phyloP scores from a whole-genome alignment of 1,139 yeast species.

The Diutina ranongensis region DNA sequence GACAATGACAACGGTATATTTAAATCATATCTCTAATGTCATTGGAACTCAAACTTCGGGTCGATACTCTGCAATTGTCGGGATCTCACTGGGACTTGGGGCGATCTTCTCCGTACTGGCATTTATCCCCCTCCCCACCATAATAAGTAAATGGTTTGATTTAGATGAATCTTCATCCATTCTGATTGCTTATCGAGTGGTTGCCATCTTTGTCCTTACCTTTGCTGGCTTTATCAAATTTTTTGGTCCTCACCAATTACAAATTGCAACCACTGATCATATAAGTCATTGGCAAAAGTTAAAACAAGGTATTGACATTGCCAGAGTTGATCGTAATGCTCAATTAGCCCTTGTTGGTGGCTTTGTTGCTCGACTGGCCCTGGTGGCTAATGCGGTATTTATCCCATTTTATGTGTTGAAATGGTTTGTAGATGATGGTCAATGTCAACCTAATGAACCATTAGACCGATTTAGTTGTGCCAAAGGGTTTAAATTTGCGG shows the following conservation, averaged over 20 bases:
- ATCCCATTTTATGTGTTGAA: constrained; percentile 54
- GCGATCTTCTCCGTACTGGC: constrained; percentile 47
- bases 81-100: constrained; percentile 55
- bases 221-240: constrained; percentile 16
- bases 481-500: constrained; percentile 55
- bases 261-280: constrained; percentile 32
- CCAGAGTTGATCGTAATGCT: constrained; percentile 21
- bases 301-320: constrained; percentile 31
- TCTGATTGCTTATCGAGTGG: constrained; percentile 34
- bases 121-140: constrained; percentile 38
- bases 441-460: constrained; percentile 28
- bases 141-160: constrained; percentile 16
- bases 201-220: constrained; percentile 31
- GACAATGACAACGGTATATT: constrained; percentile 38
- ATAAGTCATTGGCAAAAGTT: constrained; percentile 15
- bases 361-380: constrained; percentile 52
- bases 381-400: constrained; percentile 50
- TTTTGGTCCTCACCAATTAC: constrained; percentile 17
- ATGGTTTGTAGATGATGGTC: constrained; percentile 38
- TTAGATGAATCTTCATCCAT: constrained; percentile 25
- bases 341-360: constrained; percentile 51
- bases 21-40: constrained; percentile 28
- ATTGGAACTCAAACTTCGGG: constrained; percentile 27
- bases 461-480: constrained; percentile 33
- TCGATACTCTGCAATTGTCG: constrained; percentile 47